A percentile compares a stretch with the other conserved stretches of the same genome.
phyloP scores from a whole-genome alignment of 2,329 filamentous ascomycete genomes.

The Apiospora aurea region DNA sequence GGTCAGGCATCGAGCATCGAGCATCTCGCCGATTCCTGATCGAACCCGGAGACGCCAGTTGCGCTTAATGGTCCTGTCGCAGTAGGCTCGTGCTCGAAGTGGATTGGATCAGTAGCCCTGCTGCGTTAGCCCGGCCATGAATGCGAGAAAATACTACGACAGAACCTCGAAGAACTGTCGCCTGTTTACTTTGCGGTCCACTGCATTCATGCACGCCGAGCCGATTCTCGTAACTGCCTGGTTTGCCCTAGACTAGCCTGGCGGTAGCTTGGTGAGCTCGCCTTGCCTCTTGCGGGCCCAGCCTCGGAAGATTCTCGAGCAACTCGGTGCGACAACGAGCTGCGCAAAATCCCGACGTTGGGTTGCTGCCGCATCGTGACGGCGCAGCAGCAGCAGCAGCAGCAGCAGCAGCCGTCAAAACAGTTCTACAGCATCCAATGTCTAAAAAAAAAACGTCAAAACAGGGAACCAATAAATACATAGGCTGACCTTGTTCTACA shows the following conservation, averaged over 20 bases:
- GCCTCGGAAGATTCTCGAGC: background rate
- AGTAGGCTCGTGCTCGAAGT: constrained; percentile 4
- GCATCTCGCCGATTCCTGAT: background rate
- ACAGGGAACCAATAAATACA: background rate
- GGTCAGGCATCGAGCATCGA: background rate
- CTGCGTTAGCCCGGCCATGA: background rate
- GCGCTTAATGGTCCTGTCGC: constrained; percentile 6
- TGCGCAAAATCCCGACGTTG: background rate
- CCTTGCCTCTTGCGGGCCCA: background rate
- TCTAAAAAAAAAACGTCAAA: no score
- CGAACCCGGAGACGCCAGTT: background rate
- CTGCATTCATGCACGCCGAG: constrained; percentile 12
- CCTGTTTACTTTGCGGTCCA: background rate
- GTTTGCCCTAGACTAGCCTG: background rate
- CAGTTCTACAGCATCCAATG: background rate
- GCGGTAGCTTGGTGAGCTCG: background rate
- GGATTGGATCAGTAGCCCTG: background rate
- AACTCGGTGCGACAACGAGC: background rate
- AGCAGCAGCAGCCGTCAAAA: background rate
- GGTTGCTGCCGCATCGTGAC: background rate
- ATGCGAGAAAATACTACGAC: background rate
- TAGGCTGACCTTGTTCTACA: background rate
- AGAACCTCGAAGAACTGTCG: constrained; percentile 17
- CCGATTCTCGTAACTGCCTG: constrained; percentile 2
- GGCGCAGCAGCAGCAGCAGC: background rate